Evolutionary conservation across 768 basidiomycete genomes (phyloP), one percentile per base, ranked within the genome.

Genomic region (Podaxis sp.): DNA sequence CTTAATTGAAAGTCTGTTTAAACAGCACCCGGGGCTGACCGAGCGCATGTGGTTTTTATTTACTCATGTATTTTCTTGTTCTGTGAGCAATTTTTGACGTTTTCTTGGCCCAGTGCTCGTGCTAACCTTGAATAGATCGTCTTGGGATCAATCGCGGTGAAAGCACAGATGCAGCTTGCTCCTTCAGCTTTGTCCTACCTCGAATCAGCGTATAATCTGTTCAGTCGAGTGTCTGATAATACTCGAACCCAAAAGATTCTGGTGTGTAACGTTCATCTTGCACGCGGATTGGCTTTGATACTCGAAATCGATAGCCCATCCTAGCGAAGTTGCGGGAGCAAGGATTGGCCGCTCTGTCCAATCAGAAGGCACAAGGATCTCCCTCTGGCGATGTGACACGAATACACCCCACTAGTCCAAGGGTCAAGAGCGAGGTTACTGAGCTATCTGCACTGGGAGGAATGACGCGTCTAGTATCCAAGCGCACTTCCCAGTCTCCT

Each of bases 21-120:
- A 86, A 59, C 87, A 87, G 67, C 82, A 88, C 61, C 86, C 87
- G 24, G 76, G 72, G n/a, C 73, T 89, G 59, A 86, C 86, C 12
- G 86, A 88, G 68, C 80, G 89, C 41, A 83, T 86, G 82, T 89
- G 87, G 85, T 89, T 90, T 72, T 72, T 87, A 55, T 87, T 88
- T 63, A 87, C 86, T 7, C 87, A 90, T 69, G 86, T 88, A 2
- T 89, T 89, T 70, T 89, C 86, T 4, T 89, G 87, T 68, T 79
- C 86, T 38, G 88, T 89, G 71, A 67, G 83, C 73, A 36, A 58
- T 51, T 37, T 15, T 40, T 22, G 50, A 24, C 63, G 43, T 63
- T 13, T 50, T 43, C 55, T 15, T 41, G 40, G 25, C 17, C 37
- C 25, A 43, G 58, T 60, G n/a, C 55, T 68, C 13, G 40, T 47